Evolutionary conservation across 2,329 filamentous ascomycete genomes (phyloP).

Genomic region (Chrysosporium keratinophilum): DNA sequence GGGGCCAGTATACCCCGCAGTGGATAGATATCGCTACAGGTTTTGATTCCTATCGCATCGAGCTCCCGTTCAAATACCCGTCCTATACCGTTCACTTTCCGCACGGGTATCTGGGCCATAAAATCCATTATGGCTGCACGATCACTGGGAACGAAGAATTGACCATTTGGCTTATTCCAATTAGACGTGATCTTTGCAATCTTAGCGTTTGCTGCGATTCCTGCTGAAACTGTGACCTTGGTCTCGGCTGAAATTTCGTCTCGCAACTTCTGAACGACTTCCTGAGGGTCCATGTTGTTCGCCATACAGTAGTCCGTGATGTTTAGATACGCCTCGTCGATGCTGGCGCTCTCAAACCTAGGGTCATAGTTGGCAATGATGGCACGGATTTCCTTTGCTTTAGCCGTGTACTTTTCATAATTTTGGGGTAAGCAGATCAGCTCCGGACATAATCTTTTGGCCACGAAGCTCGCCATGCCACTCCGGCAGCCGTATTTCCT

Average conservation of each 20-base stretch:
- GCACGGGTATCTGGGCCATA: constrained; percentile 70
- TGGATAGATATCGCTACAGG: constrained; percentile 74
- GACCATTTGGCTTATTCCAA: constrained; percentile 91
- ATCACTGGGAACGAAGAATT: constrained; percentile 65
- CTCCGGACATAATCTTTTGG: constrained; percentile 82
- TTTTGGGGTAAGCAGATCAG: constrained; percentile 74
- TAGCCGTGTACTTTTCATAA: constrained; percentile 81
- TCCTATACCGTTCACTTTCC: constrained; percentile 92
- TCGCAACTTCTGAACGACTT: constrained; percentile 67
- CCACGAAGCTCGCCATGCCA: constrained; percentile 93
- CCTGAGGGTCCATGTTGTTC: constrained; percentile 57
- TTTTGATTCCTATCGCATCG: constrained; percentile 74
- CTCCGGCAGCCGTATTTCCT: constrained; percentile 82
- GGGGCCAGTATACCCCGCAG: constrained; percentile 62
- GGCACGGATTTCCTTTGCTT: constrained; percentile 75
- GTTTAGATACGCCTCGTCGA: constrained; percentile 94
- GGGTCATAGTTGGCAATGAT: constrained; percentile 81
- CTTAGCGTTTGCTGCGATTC: constrained; percentile 86
- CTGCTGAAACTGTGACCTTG: constrained; percentile 81
- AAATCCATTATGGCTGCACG: constrained; percentile 68
- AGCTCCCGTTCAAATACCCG: constrained; percentile 87
- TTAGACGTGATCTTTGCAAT: constrained; percentile 94
- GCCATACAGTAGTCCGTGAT: constrained; percentile 74
- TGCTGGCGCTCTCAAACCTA: constrained; percentile 82
- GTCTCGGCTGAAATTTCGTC: constrained; percentile 64